Evolutionary conservation across 106 monocot genomes (phyloP).

Genomic region (Triglochin maritima): DNA sequence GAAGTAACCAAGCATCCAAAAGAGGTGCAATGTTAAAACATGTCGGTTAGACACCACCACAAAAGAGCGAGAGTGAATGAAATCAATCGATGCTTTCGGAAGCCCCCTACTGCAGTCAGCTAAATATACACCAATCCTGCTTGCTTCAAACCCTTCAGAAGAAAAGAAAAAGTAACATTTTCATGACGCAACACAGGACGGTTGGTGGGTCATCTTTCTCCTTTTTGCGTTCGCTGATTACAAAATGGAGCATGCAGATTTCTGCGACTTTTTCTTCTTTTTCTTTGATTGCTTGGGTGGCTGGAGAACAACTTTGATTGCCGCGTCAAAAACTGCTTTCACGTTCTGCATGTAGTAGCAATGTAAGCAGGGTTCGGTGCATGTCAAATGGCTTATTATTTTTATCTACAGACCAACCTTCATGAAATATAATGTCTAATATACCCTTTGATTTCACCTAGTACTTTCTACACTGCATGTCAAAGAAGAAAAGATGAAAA

Average conservation of each 20-base stretch:
- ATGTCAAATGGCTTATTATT: no score
- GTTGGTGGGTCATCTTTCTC: slow-evolving; percentile 3
- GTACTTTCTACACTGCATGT: no score
- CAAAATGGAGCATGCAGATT: slow-evolving; percentile 50
- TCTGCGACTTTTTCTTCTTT: slow-evolving; percentile 49
- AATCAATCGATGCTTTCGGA: slow-evolving; percentile 5
- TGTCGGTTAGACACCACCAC: slow-evolving; percentile 7
- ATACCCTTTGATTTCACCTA: no score
- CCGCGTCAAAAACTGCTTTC: slow-evolving; percentile 77
- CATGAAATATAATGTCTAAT: no score
- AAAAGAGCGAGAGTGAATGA: slow-evolving; percentile 1
- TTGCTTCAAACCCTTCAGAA: background rate
- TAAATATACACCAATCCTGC: slow-evolving; percentile 20
- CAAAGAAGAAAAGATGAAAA: background rate
- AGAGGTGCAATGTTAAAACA: slow-evolving; percentile 1
- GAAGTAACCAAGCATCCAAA: background rate
- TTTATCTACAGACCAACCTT: no score
- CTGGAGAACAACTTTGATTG: slow-evolving; percentile 79
- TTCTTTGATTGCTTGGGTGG: slow-evolving; percentile 73
- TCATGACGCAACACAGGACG: background rate
- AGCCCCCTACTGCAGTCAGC: slow-evolving; percentile 12
- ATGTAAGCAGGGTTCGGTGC: background rate
- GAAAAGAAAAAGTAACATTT: background rate
- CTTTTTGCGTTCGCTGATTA: slow-evolving; percentile 16
- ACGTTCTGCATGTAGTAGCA: slow-evolving; percentile 39